phyloP scores from a whole-genome alignment of 2,329 filamentous ascomycete species.

The Pezicula radicicola region DNA sequence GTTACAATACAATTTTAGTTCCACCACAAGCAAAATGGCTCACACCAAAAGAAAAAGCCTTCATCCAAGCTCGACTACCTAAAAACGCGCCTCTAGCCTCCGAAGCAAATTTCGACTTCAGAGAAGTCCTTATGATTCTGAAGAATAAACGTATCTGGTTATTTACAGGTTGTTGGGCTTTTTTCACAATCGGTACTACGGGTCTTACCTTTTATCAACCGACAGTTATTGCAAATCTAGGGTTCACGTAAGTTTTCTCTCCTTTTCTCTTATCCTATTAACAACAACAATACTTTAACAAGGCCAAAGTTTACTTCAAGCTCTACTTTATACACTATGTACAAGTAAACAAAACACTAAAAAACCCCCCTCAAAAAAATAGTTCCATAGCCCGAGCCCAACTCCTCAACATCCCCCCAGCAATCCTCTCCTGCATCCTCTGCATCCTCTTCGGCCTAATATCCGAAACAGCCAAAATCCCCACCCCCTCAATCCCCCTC shows the following conservation, averaged over 20 bases:
- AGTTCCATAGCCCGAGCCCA: constrained; percentile 41
- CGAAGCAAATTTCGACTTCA: constrained; percentile 37
- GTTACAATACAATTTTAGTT: constrained; percentile 23
- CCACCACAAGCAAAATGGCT: constrained; percentile 42
- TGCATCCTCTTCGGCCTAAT: constrained; percentile 39
- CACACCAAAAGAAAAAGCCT: constrained; percentile 41
- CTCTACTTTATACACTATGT: too few relatives aligned
- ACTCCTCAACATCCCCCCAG: constrained; percentile 46
- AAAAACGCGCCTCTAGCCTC: constrained; percentile 38
- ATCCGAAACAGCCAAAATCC: constrained; percentile 38
- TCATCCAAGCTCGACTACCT: constrained; percentile 44
- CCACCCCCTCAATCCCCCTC: constrained; percentile 40
- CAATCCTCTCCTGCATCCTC: constrained; percentile 37
- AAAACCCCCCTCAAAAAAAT: too few relatives aligned
- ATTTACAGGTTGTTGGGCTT: constrained; percentile 41
- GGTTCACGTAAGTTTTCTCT: constrained; percentile 31
- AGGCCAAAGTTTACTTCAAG: too few relatives aligned
- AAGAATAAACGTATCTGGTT: constrained; percentile 42
- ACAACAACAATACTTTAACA: too few relatives aligned
- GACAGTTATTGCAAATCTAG: constrained; percentile 38
- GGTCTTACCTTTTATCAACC: constrained; percentile 40
- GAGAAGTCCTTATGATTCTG: constrained; percentile 35
- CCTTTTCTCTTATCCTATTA: too few relatives aligned
- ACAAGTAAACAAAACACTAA: too few relatives aligned
- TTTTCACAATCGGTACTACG: constrained; percentile 39